Evolutionary conservation across 2,329 filamentous ascomycete genomes (phyloP).

Genomic region (Fusarium circinatum): DNA sequence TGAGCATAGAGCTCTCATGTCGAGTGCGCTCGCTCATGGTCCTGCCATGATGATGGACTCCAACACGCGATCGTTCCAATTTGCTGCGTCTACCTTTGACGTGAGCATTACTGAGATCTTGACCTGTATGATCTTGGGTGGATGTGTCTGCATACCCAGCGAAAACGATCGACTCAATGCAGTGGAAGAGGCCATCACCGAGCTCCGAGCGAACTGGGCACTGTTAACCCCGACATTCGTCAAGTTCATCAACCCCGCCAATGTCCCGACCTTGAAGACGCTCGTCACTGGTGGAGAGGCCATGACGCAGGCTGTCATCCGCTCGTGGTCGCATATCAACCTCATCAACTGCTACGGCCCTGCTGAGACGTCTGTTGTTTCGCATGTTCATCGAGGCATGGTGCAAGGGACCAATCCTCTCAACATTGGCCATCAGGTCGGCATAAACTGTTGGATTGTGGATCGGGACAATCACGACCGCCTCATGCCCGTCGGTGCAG

Average conservation of each 20-base stretch:
- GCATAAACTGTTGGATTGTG: constrained; percentile 42
- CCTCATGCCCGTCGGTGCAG: constrained; percentile 45
- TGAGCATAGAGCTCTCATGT: constrained; percentile 32
- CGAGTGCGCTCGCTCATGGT: constrained; percentile 32
- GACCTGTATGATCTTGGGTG: constrained; percentile 37
- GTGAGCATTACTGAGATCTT: constrained; percentile 43
- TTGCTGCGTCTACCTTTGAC: constrained; percentile 48
- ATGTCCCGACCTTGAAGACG: constrained; percentile 32
- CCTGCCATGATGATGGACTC: constrained; percentile 39
- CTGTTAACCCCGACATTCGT: constrained; percentile 34
- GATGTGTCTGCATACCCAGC: constrained; percentile 50
- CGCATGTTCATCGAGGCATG: constrained; percentile 28
- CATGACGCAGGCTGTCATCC: constrained; percentile 35
- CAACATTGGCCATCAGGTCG: constrained; percentile 36
- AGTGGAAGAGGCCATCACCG: constrained; percentile 35
- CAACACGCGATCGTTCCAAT: constrained; percentile 47
- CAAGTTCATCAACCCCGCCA: constrained; percentile 26
- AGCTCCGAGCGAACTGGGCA: constrained; percentile 37
- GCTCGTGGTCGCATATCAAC: constrained; percentile 38
- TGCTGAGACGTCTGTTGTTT: constrained; percentile 38
- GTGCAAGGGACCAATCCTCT: constrained; percentile 27
- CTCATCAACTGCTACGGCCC: constrained; percentile 40
- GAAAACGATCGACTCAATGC: constrained; percentile 53
- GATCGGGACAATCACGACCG: constrained; percentile 40
- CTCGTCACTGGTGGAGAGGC: constrained; percentile 41